A percentile compares a stretch with the other conserved stretches of the same genome.
phyloP scores from a whole-genome alignment of 2,329 filamentous ascomycete species.

The Epichloe hybrida region DNA sequence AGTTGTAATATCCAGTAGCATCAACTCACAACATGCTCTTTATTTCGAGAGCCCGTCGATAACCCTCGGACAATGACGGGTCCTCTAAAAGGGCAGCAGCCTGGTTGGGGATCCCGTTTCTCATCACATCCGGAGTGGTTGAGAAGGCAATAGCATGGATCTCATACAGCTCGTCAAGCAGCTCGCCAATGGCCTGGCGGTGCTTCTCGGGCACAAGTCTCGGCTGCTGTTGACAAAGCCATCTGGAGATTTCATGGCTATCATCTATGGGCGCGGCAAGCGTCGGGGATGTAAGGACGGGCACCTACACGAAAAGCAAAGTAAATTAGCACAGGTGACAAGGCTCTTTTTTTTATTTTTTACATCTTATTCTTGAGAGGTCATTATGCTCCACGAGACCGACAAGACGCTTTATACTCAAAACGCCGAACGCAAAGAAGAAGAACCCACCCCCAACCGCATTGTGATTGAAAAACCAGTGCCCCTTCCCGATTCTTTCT shows the following conservation, averaged over 20 bases:
- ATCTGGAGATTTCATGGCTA: conserved; percentile 15
- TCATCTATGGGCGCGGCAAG: conserved; percentile 12
- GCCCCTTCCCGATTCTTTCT: too few relatives aligned
- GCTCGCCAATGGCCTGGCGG: conserved; percentile 9
- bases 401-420: too few relatives aligned
- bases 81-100: conserved; percentile 17
- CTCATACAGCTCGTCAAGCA: conserved; percentile 15
- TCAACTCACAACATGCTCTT: conserved; percentile 18
- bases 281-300: conserved; percentile 13
- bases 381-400: too few relatives aligned
- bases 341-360: neutral
- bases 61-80: conserved; percentile 11
- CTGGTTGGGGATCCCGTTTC: conserved; percentile 15
- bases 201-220: conserved; percentile 14
- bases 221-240: conserved; percentile 17
- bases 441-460: too few relatives aligned
- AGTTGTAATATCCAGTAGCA: too few relatives aligned
- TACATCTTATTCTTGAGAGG: too few relatives aligned
- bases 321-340: neutral
- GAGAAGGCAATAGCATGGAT: conserved; percentile 15
- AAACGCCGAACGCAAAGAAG: too few relatives aligned
- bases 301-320: conserved; percentile 10
- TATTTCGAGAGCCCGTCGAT: conserved; percentile 18
- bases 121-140: conserved; percentile 11
- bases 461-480: too few relatives aligned